Evolutionary conservation across 108 stramenopile genomes (phyloP), one percentile per base, ranked within the genome.

Genomic region (Pseudonitzschia delicatissima): DNA sequence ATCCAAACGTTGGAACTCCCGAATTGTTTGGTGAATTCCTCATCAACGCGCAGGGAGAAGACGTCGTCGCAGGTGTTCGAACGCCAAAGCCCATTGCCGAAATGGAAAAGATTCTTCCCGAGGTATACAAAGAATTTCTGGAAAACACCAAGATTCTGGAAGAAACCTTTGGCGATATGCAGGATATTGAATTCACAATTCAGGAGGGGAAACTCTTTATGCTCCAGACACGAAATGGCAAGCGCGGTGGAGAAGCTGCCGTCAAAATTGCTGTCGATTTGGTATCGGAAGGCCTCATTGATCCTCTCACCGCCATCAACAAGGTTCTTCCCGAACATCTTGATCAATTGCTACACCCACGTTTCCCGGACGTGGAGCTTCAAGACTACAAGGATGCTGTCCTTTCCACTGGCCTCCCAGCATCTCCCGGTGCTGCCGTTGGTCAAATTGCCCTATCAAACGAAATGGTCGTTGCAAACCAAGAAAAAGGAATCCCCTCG

Each of bases 151-250:
- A 86, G 33, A 86, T 74, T 50, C 85, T 95, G 5, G 94, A 95
- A 71, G 72, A 77, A 29, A 87, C 91, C 59, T 93, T 86, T 75
- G 76, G 81, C 25, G 91, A 95, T 62, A 92, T 93, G 90, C 94
- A 95, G 75, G 94, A 95, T 78, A 83, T 93, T n/a, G 94, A 95
- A 70, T 95, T 95, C 69, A 95, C 91, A 1, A 85, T 95, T 21
- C 84, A 95, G 69, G 76, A 90, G 27, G 88, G 90, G 33, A 90
- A 88, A 64, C 84, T 95, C 26, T 95, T 81, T 81, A 95, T 95
- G 90, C 75, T 95, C 17, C 92, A 95, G 64, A 88, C 87, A 57
- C 72, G 92, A 29, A 82, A 72, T 47, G 94, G 92, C 7, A 95
- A 95, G 72, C 78, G 92, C 21, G 88, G 88, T 17, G 91, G 90